Evolutionary conservation across 2,329 filamentous ascomycete species (phyloP).

Genomic region (Dendrostoma leiphaemia): DNA sequence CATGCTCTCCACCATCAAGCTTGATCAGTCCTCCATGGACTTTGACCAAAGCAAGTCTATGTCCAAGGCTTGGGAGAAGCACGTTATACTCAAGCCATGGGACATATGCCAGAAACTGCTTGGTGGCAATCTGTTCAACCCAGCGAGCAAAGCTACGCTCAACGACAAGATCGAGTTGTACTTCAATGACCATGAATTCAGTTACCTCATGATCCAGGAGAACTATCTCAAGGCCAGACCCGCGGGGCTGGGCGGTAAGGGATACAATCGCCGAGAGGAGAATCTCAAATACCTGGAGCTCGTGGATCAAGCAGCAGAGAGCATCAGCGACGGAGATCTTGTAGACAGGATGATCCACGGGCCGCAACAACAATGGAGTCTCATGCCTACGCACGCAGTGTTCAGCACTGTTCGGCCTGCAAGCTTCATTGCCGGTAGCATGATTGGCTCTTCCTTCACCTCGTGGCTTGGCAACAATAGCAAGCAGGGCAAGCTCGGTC

Average conservation of each 20-base stretch:
- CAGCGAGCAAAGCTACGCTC: constrained; percentile 78
- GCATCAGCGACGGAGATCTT: constrained; percentile 94
- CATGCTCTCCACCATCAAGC: constrained; percentile 92
- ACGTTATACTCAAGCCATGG: constrained; percentile 95
- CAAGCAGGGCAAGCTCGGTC: constrained; percentile 73
- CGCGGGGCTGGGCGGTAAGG: constrained; percentile 53
- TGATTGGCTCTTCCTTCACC: constrained; percentile 76
- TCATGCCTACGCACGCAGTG: constrained; percentile 95
- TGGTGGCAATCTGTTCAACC: constrained; percentile 79
- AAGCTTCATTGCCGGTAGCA: constrained; percentile 79
- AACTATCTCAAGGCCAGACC: constrained; percentile 91
- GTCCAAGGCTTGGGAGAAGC: constrained; percentile 98
- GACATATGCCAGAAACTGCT: constrained; percentile 95
- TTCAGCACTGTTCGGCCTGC: constrained; percentile 93
- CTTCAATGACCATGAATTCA: constrained; percentile 99
- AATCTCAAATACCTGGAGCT: constrained; percentile 83
- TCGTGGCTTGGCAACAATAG: constrained; percentile 95
- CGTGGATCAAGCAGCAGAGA: constrained; percentile 83
- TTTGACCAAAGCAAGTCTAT: constrained; percentile 88
- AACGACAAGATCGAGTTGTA: constrained; percentile 99
- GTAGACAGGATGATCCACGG: constrained; percentile 98
- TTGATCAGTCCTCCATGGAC: constrained; percentile 77
- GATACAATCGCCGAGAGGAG: constrained; percentile 64
- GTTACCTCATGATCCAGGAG: constrained; percentile 95
- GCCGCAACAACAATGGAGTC: constrained; percentile 94